phyloP scores from a whole-genome alignment of 192 early-diverging fungal species.

The Backusella sp. region DNA sequence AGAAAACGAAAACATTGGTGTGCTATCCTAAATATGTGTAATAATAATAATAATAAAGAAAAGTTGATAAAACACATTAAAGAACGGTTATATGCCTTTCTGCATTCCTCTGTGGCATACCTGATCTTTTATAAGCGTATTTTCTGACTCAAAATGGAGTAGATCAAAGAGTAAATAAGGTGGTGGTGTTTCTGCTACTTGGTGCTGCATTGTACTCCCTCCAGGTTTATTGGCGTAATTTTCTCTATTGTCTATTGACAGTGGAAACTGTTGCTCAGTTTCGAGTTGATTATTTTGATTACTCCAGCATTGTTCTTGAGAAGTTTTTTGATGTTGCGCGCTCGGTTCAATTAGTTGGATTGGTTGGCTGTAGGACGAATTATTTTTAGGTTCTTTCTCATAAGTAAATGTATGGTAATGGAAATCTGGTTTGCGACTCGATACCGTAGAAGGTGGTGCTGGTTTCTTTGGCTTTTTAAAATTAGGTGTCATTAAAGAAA shows the following conservation, averaged over 20 bases:
- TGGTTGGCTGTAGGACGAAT: not conserved
- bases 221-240: not conserved
- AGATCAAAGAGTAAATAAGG: slow-evolving; percentile 6
- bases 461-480: slow-evolving; percentile 6
- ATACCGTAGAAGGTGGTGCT: not conserved
- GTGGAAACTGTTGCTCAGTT: not conserved
- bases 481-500: not conserved
- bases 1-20: not conserved
- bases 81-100: not conserved
- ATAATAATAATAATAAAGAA: not conserved
- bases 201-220: not conserved
- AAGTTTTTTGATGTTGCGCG: not conserved
- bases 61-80: not conserved
- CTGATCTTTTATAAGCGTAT: not conserved
- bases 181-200: not conserved
- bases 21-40: not conserved
- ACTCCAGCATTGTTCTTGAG: not conserved
- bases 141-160: not conserved
- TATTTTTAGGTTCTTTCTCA: not conserved
- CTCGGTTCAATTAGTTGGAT: slow-evolving; percentile 6
- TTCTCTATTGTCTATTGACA: not conserved
- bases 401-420: not conserved
- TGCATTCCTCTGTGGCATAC: not conserved
- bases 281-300: not conserved
- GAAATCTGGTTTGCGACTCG: not conserved